Evolutionary conservation across 2,329 filamentous ascomycete genomes (phyloP), one percentile per base, ranked within the genome.

Genomic region (Claviceps pusilla): DNA sequence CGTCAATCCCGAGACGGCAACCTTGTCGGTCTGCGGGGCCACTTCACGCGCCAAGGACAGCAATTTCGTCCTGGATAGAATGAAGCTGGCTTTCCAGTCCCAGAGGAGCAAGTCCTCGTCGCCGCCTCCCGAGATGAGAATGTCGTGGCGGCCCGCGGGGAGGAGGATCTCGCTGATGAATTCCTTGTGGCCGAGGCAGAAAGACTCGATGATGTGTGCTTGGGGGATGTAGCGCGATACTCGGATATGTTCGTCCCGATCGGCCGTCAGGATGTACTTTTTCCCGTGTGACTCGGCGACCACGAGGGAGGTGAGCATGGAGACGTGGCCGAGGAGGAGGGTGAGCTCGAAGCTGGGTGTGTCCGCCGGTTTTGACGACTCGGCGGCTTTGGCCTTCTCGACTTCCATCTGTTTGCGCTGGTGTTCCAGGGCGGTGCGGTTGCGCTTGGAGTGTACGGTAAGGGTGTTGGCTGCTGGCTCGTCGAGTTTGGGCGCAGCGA

Each of bases 271-370:
- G 63, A 82, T 77, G 59, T 79, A 80, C 16, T 67, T 67, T 33
- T 67, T 66, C 29, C 61, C 67, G 56, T 60, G 71, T 58, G 59
- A 74, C 65, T 63, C 71, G 6, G 75, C 76, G 46, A 81, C 73
- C 2, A 74, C 68, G 52, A 96, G 67, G 63, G 88, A 84, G 1
- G 90, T 96, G 51, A 98, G 79, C 80, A 97, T 87, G 0, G 91
- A 96, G 14, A 98, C 93, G 69, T 98, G 93, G 12, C 93, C 93
- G 0, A 98, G 80, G 7, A 96, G 74, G 0, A 95, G 74, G 42
- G 83, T 79, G 61, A 89, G 80, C 61, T 89, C 84, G 65, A 95
- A 95, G 31, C 73, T 62, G 12, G 74, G 69, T 42, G 19, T 11
- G 19, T 65, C 67, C 33, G 71, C 69, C n/a, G 53, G 6, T 39